Conservation (phyloP, 192 early-diverging fungal genomes). For the Entomortierella lignicola region DNA sequence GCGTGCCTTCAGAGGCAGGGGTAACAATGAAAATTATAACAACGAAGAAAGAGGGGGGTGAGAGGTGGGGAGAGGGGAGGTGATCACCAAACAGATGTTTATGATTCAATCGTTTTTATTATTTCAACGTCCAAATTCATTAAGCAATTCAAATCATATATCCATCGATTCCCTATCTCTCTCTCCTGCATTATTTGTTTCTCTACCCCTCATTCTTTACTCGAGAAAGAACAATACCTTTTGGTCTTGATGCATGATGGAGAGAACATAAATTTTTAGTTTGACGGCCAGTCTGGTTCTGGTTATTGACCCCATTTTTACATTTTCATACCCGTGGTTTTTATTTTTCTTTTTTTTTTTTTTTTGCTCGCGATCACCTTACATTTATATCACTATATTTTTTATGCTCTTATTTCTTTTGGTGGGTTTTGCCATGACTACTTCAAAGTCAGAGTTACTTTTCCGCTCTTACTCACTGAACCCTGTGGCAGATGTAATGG, state of each 20-base stretch:
- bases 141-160: too few relatives aligned
- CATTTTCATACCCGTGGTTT: neutral
- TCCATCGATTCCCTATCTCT: too few relatives aligned
- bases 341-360: too few relatives aligned
- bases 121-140: neutral
- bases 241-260: too few relatives aligned
- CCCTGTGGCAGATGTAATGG: too few relatives aligned
- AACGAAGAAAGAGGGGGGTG: neutral
- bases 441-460: neutral
- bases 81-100: neutral
- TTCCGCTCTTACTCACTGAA: too few relatives aligned
- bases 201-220: too few relatives aligned
- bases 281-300: neutral
- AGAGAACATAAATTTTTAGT: neutral
- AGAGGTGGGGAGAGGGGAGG: neutral
- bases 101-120: neutral
- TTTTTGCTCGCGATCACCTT: too few relatives aligned
- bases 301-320: neutral
- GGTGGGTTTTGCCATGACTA: too few relatives aligned
- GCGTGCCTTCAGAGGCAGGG: neutral
- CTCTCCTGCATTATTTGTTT: too few relatives aligned
- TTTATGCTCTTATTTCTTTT: too few relatives aligned
- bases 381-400: neutral
- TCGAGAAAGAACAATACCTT: too few relatives aligned
- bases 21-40: neutral